Conservation (phyloP, 192 early-diverging fungal genomes). For the Podila minutissima region DNA sequence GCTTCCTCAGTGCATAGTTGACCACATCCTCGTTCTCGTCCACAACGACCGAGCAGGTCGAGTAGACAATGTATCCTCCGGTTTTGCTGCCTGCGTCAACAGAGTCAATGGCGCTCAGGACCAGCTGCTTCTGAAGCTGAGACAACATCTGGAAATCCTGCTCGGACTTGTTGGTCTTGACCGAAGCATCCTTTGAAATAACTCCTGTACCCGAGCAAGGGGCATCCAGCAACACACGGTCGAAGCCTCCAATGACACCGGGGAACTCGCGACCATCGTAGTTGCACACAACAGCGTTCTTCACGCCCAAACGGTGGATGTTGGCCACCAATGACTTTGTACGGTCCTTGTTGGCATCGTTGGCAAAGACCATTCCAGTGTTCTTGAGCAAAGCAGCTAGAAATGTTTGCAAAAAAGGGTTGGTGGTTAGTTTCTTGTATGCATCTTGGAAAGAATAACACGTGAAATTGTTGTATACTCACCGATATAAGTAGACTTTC, state of each 20-base stretch:
- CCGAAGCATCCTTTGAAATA: constrained; percentile 96
- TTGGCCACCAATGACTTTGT: constrained; percentile 92
- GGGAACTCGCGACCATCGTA: constrained; percentile 99
- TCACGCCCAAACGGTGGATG: constrained; percentile 88
- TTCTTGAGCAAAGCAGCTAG: constrained; percentile 93
- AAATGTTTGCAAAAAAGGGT: no score
- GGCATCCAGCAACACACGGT: constrained; percentile 96
- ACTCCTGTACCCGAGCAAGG: constrained; percentile 99
- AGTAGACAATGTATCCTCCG: constrained; percentile 97
- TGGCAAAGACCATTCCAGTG: constrained; percentile 96
- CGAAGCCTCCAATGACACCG: constrained; percentile 95
- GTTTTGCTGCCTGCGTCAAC: constrained; percentile 92
- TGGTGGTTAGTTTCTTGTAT: no score
- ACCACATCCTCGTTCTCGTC: constrained; percentile 99
- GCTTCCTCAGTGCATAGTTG: constrained; percentile 92
- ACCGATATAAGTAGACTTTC: constrained; percentile 94
- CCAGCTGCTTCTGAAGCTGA: constrained; percentile 95
- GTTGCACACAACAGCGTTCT: constrained; percentile 91
- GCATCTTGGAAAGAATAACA: background rate
- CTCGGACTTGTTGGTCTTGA: constrained; percentile 94
- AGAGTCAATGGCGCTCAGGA: constrained; percentile 96
- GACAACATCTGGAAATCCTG: constrained; percentile 94
- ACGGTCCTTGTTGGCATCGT: constrained; percentile 96
- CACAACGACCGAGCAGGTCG: constrained; percentile 97
- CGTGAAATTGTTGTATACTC: background rate